Percentiles rank a stretch among this genome's conserved stretches.
Conservation (phyloP, 2,329 filamentous ascomycete species). For the Penicillium sp. region DNA sequence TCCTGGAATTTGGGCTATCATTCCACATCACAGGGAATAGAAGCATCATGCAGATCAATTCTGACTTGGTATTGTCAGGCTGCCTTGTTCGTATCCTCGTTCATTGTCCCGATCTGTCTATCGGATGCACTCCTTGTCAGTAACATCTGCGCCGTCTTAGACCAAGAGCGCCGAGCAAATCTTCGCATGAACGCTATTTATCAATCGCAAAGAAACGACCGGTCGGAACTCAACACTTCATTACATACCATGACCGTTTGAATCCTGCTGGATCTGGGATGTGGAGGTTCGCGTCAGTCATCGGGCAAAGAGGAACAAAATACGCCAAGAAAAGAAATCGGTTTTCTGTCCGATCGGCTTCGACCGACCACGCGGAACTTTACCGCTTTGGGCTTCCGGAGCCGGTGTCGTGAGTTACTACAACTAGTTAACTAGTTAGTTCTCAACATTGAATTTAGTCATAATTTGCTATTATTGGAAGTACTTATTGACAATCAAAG, state of each 20-base stretch:
- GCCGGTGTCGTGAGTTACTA: too few relatives aligned
- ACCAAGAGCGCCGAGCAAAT: not conserved
- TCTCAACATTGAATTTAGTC: too few relatives aligned
- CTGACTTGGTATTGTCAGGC: not conserved
- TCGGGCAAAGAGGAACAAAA: constrained; percentile 1
- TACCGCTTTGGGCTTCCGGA: too few relatives aligned
- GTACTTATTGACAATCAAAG: too few relatives aligned
- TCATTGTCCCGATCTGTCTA: constrained; percentile 1
- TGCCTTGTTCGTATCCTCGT: constrained; percentile 1
- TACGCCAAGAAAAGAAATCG: constrained; percentile 6
- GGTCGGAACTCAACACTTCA: too few relatives aligned
- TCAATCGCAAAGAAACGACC: too few relatives aligned
- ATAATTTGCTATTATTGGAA: too few relatives aligned
- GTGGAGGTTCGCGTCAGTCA: too few relatives aligned
- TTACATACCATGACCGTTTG: not conserved
- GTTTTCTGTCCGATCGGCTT: constrained; percentile 13
- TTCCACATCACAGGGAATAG: not conserved
- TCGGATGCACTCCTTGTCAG: not conserved
- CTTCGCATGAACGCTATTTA: too few relatives aligned
- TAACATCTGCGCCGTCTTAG: not conserved
- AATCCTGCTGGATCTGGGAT: not conserved
- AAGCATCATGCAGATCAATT: not conserved
- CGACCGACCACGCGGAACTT: not conserved
- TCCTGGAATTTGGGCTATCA: not conserved
- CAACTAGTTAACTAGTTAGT: too few relatives aligned